phyloP scores from a whole-genome alignment of 768 basidiomycete species.

The Pulveroboletus sp. region DNA sequence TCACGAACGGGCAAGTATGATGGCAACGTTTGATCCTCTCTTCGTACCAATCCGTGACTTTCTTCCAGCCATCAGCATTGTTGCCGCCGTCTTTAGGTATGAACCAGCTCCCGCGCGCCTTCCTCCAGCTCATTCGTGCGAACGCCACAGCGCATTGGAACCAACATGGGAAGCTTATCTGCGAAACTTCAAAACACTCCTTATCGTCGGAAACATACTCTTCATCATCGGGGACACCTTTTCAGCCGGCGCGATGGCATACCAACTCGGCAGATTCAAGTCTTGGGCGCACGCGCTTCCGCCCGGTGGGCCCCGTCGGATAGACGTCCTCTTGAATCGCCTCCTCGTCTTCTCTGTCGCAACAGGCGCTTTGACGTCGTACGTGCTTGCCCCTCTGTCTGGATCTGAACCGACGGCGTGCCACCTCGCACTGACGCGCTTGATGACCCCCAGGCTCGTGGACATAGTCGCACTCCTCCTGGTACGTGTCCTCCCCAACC shows the following conservation, averaged over 20 bases:
- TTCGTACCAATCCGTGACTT: neutral
- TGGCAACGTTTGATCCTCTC: neutral
- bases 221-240: slow-evolving; percentile 25
- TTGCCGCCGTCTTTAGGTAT: slow-evolving; percentile 16
- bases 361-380: slow-evolving; percentile 25
- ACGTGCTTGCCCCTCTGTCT: neutral
- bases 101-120: too few relatives aligned
- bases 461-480: slow-evolving; percentile 24
- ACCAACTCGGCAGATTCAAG: slow-evolving; percentile 16
- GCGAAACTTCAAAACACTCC: neutral
- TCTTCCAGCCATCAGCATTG: slow-evolving; percentile 15
- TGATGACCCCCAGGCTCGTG: slow-evolving; percentile 12
- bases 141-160: slow-evolving; percentile 3
- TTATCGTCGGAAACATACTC: slow-evolving; percentile 20
- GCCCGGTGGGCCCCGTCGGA: slow-evolving; percentile 4
- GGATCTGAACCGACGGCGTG: neutral
- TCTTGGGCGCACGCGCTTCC: slow-evolving; percentile 2
- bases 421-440: neutral
- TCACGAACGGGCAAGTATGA: slow-evolving; percentile 19
- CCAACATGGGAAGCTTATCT: slow-evolving; percentile 14
- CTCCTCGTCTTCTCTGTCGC: slow-evolving; percentile 23
- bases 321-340: slow-evolving; percentile 19
- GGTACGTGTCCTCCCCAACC: slow-evolving; percentile 5
- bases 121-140: neutral
- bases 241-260: slow-evolving; percentile 18